Evolutionary conservation across 2,329 filamentous ascomycete genomes (phyloP).

Genomic region (Ploettnerulaceae sp.): DNA sequence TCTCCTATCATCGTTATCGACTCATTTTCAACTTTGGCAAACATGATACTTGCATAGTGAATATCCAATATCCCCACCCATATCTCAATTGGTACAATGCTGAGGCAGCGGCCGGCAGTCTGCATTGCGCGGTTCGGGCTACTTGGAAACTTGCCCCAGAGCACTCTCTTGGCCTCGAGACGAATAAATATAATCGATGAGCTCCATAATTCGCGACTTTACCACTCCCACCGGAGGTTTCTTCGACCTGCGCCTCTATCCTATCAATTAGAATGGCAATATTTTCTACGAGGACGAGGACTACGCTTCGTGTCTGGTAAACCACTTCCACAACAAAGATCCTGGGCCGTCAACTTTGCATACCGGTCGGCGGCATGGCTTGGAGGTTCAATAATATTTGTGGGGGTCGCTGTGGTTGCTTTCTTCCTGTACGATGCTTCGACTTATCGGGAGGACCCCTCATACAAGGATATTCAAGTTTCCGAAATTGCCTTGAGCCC

Average conservation of each 20-base stretch:
- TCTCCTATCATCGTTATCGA: not conserved
- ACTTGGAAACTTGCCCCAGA: slow-evolving; percentile 9
- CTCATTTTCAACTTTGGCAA: not conserved
- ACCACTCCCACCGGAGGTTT: slow-evolving; percentile 5
- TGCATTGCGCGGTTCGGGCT: slow-evolving; percentile 19
- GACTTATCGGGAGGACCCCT: slow-evolving; percentile 74
- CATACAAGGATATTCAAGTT: slow-evolving; percentile 70
- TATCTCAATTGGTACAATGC: slow-evolving; percentile 24
- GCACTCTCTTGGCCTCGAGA: slow-evolving; percentile 3
- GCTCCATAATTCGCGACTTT: slow-evolving; percentile 2
- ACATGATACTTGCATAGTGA: slow-evolving; percentile 7
- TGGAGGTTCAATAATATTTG: slow-evolving; percentile 69
- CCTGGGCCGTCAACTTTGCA: slow-evolving; percentile 50
- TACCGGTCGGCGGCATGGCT: slow-evolving; percentile 67
- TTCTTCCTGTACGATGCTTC: slow-evolving; percentile 95
- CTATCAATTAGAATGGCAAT: slow-evolving; percentile 13
- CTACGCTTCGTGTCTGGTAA: slow-evolving; percentile 44
- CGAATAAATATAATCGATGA: not conserved
- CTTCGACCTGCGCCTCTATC: slow-evolving; percentile 1
- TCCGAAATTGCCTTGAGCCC: slow-evolving; percentile 79
- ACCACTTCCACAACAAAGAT: slow-evolving; percentile 46
- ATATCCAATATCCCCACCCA: not conserved
- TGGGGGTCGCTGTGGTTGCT: slow-evolving; percentile 64
- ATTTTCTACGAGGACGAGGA: slow-evolving; percentile 14
- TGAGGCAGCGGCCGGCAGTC: slow-evolving; percentile 21